Percentiles rank a stretch among this genome's conserved stretches.
These are phyloP conservation scores for Dryas drummondii DNA, from an alignment of 306 rosid genomes.

Conservation along the genomic window DNA sequence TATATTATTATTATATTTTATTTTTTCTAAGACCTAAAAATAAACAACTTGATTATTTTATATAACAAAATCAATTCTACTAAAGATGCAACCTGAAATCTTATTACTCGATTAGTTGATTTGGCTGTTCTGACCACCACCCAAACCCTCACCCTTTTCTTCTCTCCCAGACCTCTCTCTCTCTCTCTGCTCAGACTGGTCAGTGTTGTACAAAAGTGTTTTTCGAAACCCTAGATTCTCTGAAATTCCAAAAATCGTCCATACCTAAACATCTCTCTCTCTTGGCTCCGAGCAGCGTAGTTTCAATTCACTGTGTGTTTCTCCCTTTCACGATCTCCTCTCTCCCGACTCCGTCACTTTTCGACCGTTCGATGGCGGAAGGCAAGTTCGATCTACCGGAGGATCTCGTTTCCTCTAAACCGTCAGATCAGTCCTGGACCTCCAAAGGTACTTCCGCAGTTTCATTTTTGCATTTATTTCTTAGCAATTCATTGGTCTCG, in stretches of 20 bases:
- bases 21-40: no score
- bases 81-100: conserved; percentile 23
- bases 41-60: neutral
- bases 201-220: conserved; percentile 26
- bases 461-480: neutral
- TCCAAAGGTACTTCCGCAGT: conserved; percentile 36
- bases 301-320: conserved; percentile 5
- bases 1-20: neutral
- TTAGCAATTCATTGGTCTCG: neutral
- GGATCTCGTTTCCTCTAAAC: conserved; percentile 46
- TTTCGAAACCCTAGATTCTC: conserved; percentile 48
- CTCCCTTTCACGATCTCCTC: conserved; percentile 21
- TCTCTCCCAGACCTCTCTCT: conserved; percentile 7
- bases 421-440: conserved; percentile 50
- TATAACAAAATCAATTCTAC: neutral
- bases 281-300: conserved; percentile 5
- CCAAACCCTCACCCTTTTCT: conserved; percentile 39
- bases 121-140: conserved; percentile 51
- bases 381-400: conserved; percentile 56
- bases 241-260: conserved; percentile 13
- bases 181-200: neutral
- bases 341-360: conserved; percentile 6
- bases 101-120: conserved; percentile 37
- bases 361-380: conserved; percentile 43
- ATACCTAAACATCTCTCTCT: neutral